Evolutionary conservation across 1,284 basidiomycete species (phyloP), one percentile per base, ranked within the genome.

Genomic region (Sporisorium graminicola): DNA sequence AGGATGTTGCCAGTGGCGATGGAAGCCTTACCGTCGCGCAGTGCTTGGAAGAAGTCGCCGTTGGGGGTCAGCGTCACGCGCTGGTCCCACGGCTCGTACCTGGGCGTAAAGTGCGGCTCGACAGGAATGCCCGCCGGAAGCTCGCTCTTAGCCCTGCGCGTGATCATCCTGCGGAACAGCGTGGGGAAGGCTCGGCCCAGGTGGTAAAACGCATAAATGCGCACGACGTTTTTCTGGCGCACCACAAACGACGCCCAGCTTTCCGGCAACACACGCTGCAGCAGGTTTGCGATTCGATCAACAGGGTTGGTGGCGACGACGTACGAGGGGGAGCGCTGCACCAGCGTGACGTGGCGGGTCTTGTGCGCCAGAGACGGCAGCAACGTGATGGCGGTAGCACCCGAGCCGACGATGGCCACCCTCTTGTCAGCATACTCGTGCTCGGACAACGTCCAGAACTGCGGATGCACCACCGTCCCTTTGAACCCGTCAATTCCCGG

Each of bases 21-120:
- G 46, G 46, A 47, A 13, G 46, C 46, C n/a, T 27, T 24, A 27
- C 24, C 13, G 5, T 27, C 46, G 24, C 46, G 46, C 6, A 47
- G 8, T 4, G 46, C 46, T 47, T 47, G 46, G 18, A 47, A 47
- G 46, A 47, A 47, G 6, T 47, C 46, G 46, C 46, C 46, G 46
- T 47, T 26, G 26, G 46, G 46, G 7, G 46, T 27, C 46, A 47
- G 46, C 5, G 24, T 14, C 24, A 47, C 8, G 5, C 46, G n/a
- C 16, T 47, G 46, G 20, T 47, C 46, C 26, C 13, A 47, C 24
- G 46, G 46, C 24, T 26, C 16, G 46, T 47, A 47, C 13, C 26
- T 26, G 13, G 46, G 24, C 46, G 46, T 47, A 14, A 47, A 47
- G 24, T 47, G 46, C 20, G 46, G 46, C 46, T 47, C 24, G 46